Base-by-base conservation (phyloP, 2,329 filamentous ascomycete species). In the Ophiostoma quercus region DNA sequence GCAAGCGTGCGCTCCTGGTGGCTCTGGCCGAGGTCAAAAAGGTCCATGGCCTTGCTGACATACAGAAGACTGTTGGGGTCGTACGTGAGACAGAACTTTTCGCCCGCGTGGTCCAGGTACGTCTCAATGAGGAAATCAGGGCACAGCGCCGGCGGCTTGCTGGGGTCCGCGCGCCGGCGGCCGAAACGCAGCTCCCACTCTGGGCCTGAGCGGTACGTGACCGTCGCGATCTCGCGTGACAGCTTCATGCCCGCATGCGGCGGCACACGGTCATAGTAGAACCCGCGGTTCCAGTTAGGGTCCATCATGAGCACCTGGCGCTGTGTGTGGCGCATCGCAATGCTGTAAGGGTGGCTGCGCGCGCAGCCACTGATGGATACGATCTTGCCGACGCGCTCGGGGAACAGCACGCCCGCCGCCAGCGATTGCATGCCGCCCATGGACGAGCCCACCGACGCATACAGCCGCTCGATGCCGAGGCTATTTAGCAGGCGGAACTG, bases 371-470 rank as follows among this genome's bases (percentile, higher is more conserved):
- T 96, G 76, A 98, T 95, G 76, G 89, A 94, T 51, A 93, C 92
- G 73, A 99, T 87, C 74, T 90, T 89, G 54, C 88, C 88, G 2
- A 99, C 90, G 43, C 94, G 86, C 54, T 91, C 87, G 0, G 93
- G 91, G 77, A 94, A 96, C 39, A 97, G 81, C 0, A 91, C 88
- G 3, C 92, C 95, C 0, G 92, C 91, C 8, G 94, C 94, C 5
- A 99, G 85, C 74, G 92, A 95, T 78, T 97, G 94, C 95, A 99
- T 99, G 69, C 95, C 95, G 68, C 95, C 95, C 95, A 99, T 99
- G 79, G 92, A 97, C 6, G 92, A 92, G 16, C 95, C 95, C 25
- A 99, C 94, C 71, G 92, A 96, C 22, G 95, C 95, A 78, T 96
- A 92, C 11, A 99, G 84, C 76, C 88, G 91, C 32, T 86, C 77